Base-by-base conservation (phyloP, 805 yeast genomes). In the Suhomyces tanzawaensis region DNA sequence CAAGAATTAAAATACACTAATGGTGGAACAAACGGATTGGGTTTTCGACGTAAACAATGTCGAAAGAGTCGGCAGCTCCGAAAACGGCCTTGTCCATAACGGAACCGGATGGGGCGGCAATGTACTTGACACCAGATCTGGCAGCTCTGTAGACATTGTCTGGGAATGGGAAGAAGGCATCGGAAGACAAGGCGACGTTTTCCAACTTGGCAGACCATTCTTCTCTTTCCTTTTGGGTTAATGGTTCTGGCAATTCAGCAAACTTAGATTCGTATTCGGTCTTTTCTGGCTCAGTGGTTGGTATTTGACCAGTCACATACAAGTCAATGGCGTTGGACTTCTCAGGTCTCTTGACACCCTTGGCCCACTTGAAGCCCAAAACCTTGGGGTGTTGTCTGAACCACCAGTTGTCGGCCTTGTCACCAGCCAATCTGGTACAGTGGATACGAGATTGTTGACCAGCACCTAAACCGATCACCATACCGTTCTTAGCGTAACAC, bases 361-460 rank as follows among this genome's bases (percentile, higher is more conserved):
- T 88, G 47, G 95, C 95, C 98, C 98, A 93, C 71, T 91, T 79
- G 79, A 93, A 85, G 17, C 71, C 93, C 43, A 93, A 71, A 7
- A 93, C 98, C 62, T 74, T 80, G 52, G 98, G 98, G 69, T 93
- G 99, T 69, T 93, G 98, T 76, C 99, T 85, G 60, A 93, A 78
- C 99, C 99, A 93, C 98, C 98, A 93, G 79, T 90, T 90, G 67
- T 93, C 97, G 50, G 98, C 96, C 76, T 93, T 93, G 60, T 93
- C 99, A 64, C 99, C 99, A 36, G 99, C 99, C 53, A 93, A 79
- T 73, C 99, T 84, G 34, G 99, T 93, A 74, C 99, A 93, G 74
- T 93, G 99, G 59, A 93, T 93, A 72, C 99, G 82, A 40, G 97
- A 89, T 73, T 93, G 99, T 76, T 93, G 99, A 51, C 99, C 99